Base-by-base conservation (phyloP, 1,284 basidiomycete species). In the Agroathelia rolfsii region DNA sequence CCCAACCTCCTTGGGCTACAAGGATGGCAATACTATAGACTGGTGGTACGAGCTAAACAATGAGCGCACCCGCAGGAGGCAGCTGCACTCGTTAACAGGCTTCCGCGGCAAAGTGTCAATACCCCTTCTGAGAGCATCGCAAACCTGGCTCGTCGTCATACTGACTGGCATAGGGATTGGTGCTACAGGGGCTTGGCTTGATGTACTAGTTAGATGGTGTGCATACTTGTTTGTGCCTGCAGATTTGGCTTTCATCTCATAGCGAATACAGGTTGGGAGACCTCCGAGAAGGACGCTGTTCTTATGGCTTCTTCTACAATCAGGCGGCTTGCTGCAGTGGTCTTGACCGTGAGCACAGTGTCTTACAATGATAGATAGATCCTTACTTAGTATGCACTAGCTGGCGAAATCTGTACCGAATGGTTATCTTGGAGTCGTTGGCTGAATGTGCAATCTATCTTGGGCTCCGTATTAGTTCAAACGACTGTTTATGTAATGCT, bases 151-250 rank as follows among this genome's bases (percentile, higher is more conserved):
- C 24, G 71, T 82, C 21, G 65, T 80, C 14, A 63, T 82, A 33
- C 44, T 68, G 29, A 78, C 76, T 9, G 79, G 79, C 8, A 48
- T 76, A n/a, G 73, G 75, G 0, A 71, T 81, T 29, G 81, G 82
- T 1, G 53, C 77, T 3, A 64, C 73, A 14, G 81, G 81, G 16
- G 81, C 76, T 5, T 81, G 72, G 69, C 48, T 86, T 35, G 82
- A 85, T 51, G 69, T 85, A 4, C 55, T 84, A 18, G 78, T 82
- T 6, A 72, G 72, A 52, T 86, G 81, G 82, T 77, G 50, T 37
- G 66, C 54, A 9, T 32, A 12, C 18, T 23, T n/a, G n/a, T n/a
- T n/a, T n/a, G n/a, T n/a, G n/a, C n/a, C 9, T 19, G n/a, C 15
- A 17, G 32, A 8, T n/a, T 13, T 28, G 18, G 12, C 14, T 18